Evolutionary conservation across 306 rosid species (phyloP), one percentile per base, ranked within the genome.

Genomic region (Clitoria ternatea): DNA sequence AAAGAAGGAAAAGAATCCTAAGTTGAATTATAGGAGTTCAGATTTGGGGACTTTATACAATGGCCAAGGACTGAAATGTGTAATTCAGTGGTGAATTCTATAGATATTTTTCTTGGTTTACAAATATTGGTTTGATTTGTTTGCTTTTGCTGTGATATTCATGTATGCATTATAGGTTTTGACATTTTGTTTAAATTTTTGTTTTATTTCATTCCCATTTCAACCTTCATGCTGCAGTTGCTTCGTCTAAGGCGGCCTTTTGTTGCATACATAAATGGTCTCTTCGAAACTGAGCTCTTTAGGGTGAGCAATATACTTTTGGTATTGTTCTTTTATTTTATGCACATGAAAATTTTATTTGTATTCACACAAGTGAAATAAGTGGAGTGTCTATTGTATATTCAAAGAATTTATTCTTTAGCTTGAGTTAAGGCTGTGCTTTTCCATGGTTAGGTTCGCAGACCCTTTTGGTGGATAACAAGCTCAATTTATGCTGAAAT

Each of bases 381-480:
- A 53, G 42, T 47, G 23, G 6, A 72, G 7, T 42, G 54, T 29
- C 32, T 42, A 47, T 59, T n/a, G n/a, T n/a, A n/a, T n/a, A n/a
- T n/a, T n/a, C n/a, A n/a, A n/a, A n/a, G n/a, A n/a, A n/a, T n/a
- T n/a, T n/a, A n/a, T n/a, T n/a, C n/a, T n/a, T n/a, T n/a, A n/a
- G n/a, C n/a, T n/a, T n/a, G n/a, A n/a, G n/a, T n/a, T n/a, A n/a
- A n/a, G n/a, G n/a, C n/a, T n/a, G n/a, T n/a, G n/a, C n/a, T n/a
- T n/a, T n/a, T n/a, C n/a, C 40, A 36, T 71, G 47, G 43, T 68
- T 81, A 94, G 98, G 98, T 89, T 56, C 90, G 96, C 40, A 82
- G 98, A 76, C 98, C 98, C 74, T 88, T 94, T 84, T 94, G 98
- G 98, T 94, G 98, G 98, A 77, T 94, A 79, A 90, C 88, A 50